Evolutionary conservation across 169 alveolate species (phyloP).

Genomic region (Theileria equi): DNA sequence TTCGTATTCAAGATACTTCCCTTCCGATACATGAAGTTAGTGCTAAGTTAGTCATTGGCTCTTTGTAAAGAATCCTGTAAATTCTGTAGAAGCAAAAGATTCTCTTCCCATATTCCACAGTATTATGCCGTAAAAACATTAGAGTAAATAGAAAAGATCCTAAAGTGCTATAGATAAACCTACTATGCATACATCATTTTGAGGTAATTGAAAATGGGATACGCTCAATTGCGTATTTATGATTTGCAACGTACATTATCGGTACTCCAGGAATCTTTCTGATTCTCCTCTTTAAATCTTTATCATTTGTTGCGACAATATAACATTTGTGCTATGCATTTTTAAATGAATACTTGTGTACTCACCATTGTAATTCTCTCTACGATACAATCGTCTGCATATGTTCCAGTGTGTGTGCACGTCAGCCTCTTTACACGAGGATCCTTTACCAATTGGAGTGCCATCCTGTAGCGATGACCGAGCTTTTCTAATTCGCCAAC

Average conservation of each 20-base stretch:
- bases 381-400: slow-evolving; percentile 99
- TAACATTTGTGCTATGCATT: slow-evolving; percentile 88
- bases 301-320: slow-evolving; percentile 98
- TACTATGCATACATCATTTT: too few relatives aligned
- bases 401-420: slow-evolving; percentile 97
- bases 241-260: slow-evolving; percentile 92
- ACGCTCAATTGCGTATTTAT: slow-evolving; percentile 94
- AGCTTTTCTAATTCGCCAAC: slow-evolving; percentile 98
- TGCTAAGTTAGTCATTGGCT: too few relatives aligned
- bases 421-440: slow-evolving; percentile 93
- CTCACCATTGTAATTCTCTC: slow-evolving; percentile 84
- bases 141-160: too few relatives aligned
- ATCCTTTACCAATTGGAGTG: slow-evolving; percentile 93
- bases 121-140: too few relatives aligned
- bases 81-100: too few relatives aligned
- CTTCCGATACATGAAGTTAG: too few relatives aligned
- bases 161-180: too few relatives aligned
- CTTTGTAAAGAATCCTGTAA: too few relatives aligned
- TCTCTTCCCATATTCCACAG: too few relatives aligned
- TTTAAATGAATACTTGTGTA: slow-evolving; percentile 31
- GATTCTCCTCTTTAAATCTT: slow-evolving; percentile 94
- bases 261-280: slow-evolving; percentile 99
- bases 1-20: too few relatives aligned
- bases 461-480: slow-evolving; percentile 96
- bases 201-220: slow-evolving; percentile 88